Evolutionary conservation across 495 filamentous ascomycete genomes (phyloP).

Genomic region (Durotheca rogersii): DNA sequence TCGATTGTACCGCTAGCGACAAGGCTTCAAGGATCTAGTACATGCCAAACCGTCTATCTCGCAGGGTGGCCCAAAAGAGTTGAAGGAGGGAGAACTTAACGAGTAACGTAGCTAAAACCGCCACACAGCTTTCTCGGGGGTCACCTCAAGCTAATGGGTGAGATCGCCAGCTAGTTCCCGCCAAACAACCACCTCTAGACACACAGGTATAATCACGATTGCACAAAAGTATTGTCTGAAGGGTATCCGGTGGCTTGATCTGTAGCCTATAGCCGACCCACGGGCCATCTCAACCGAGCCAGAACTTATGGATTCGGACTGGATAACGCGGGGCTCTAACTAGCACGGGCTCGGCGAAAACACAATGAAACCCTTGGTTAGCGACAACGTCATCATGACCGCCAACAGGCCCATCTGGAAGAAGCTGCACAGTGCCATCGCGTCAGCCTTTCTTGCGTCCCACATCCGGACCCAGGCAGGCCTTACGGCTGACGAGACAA

Average conservation of each 20-base stretch:
- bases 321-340: constrained; percentile 13
- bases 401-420: constrained; percentile 28
- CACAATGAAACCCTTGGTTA: constrained; percentile 5
- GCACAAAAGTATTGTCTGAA: constrained; percentile 21
- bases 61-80: no score
- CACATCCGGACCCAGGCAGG: constrained; percentile 14
- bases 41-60: no score
- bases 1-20: constrained; percentile 6
- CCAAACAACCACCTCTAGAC: constrained; percentile 6
- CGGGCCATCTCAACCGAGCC: constrained; percentile 21
- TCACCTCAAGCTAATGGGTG: constrained; percentile 13
- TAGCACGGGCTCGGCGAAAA: constrained; percentile 7
- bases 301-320: constrained; percentile 19
- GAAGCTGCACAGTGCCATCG: constrained; percentile 30
- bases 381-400: constrained; percentile 16
- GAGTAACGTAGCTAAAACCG: constrained; percentile 2
- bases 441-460: constrained; percentile 17
- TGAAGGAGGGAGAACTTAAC: neutral
- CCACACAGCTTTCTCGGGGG: constrained; percentile 12
- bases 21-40: constrained; percentile 7
- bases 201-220: constrained; percentile 3
- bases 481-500: constrained; percentile 20
- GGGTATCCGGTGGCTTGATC: constrained; percentile 30
- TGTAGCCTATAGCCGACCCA: constrained; percentile 29
- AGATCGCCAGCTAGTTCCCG: constrained; percentile 3